phyloP scores from a whole-genome alignment of 345 rosid genomes.

The Pistacia integerrima region DNA sequence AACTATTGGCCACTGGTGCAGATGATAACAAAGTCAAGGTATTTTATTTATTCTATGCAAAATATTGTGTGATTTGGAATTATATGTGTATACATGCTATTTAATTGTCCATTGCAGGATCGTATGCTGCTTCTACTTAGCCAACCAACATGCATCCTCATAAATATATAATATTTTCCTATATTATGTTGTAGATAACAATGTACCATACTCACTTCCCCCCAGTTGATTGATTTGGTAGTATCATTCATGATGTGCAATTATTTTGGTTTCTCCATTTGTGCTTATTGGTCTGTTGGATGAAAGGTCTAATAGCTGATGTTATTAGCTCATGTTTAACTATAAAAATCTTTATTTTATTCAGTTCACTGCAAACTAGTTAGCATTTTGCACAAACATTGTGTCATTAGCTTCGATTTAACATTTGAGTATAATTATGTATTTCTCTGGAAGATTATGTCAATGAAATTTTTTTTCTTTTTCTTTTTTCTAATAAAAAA shows the following conservation, averaged over 20 bases:
- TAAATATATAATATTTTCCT: background rate
- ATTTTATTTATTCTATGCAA: background rate
- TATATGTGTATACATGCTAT: background rate
- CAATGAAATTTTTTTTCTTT: background rate
- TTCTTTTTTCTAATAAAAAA: background rate
- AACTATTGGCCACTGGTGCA: conserved; percentile 93
- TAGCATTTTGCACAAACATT: background rate
- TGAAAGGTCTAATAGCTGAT: background rate
- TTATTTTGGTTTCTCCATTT: background rate
- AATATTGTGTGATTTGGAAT: background rate
- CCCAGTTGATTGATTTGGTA: background rate
- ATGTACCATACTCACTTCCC: background rate
- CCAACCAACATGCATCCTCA: background rate
- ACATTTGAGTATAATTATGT: background rate
- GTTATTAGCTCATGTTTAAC: background rate
- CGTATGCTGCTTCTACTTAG: background rate
- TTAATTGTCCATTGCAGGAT: background rate
- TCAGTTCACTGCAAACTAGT: background rate
- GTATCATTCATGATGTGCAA: background rate
- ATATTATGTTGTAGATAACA: background rate
- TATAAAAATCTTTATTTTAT: background rate
- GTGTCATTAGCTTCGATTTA: background rate
- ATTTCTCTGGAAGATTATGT: background rate
- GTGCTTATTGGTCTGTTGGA: background rate
- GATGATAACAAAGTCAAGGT: conserved; percentile 99